Percentiles rank a stretch among this genome's conserved stretches.
phyloP scores from a whole-genome alignment of 108 stramenopile genomes.

The Poteriospumella lacustris region DNA sequence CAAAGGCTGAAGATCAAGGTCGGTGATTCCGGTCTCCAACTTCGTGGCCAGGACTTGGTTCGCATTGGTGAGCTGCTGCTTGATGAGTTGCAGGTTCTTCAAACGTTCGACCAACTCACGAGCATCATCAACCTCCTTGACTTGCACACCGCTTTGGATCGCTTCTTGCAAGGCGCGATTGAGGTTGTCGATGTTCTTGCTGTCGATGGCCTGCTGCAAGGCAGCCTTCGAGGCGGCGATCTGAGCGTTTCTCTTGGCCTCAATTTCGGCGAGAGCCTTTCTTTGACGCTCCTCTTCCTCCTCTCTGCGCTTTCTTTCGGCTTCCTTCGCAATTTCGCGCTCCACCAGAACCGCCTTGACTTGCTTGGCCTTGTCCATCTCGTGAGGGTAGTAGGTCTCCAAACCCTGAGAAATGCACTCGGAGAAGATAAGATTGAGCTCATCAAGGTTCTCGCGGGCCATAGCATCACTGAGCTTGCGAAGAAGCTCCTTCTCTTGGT shows the following conservation, averaged over 20 bases:
- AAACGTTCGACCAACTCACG: background rate
- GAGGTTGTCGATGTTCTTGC: background rate
- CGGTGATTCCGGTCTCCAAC: conserved; percentile 31
- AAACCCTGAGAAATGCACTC: background rate
- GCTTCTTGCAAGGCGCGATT: conserved; percentile 27
- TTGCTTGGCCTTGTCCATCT: conserved; percentile 43
- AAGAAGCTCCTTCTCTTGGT: conserved; percentile 50
- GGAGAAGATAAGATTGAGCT: background rate
- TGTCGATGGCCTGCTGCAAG: background rate
- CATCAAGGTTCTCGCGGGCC: conserved; percentile 1
- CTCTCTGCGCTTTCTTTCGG: conserved; percentile 11
- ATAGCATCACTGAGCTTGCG: conserved; percentile 39
- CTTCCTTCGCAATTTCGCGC: conserved; percentile 29
- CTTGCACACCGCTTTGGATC: conserved; percentile 23
- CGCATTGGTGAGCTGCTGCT: background rate
- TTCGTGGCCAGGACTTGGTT: conserved; percentile 36
- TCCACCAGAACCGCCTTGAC: conserved; percentile 39
- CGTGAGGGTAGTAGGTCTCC: background rate
- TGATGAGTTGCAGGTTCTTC: conserved; percentile 19
- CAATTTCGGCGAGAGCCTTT: background rate
- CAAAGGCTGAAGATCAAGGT: conserved; percentile 28
- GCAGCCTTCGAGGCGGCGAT: background rate
- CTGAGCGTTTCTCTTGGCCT: conserved; percentile 18
- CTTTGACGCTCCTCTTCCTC: background rate
- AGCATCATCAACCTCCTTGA: conserved; percentile 6